Percentiles rank a stretch among this genome's conserved stretches.
Evolutionary conservation across 1,284 basidiomycete genomes (phyloP).

Genomic region (Exobasidium rhododendri): DNA sequence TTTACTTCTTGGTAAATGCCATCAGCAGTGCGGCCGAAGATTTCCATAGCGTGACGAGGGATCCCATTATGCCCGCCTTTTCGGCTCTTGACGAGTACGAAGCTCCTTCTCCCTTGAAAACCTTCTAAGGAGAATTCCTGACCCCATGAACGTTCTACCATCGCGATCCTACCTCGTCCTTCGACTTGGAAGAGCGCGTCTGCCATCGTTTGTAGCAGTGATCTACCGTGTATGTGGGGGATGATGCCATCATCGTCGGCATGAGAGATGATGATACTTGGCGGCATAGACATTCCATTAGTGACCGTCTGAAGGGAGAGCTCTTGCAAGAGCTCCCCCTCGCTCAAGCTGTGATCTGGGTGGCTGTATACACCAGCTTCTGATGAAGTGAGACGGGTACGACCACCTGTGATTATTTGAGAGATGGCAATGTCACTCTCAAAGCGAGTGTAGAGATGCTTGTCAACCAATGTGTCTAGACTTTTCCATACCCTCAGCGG

Average conservation of each 20-base stretch:
- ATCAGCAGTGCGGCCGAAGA: too few relatives aligned
- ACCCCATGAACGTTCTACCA: constrained; percentile 1
- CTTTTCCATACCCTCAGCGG: constrained; percentile 61
- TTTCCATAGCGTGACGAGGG: neutral
- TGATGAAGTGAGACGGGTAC: neutral
- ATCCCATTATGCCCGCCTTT: constrained; percentile 13
- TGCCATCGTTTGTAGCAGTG: constrained; percentile 22
- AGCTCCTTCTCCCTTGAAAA: neutral
- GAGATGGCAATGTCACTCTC: constrained; percentile 9
- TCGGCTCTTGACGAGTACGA: constrained; percentile 4
- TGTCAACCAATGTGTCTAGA: constrained; percentile 2
- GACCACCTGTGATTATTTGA: neutral
- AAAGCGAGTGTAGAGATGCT: constrained; percentile 5
- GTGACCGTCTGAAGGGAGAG: neutral
- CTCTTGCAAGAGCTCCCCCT: neutral
- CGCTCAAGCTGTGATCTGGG: neutral
- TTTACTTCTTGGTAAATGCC: too few relatives aligned
- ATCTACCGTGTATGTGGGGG: constrained; percentile 65
- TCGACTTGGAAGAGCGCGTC: neutral
- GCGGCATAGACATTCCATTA: constrained; percentile 54
- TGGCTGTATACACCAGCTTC: neutral
- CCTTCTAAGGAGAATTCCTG: too few relatives aligned
- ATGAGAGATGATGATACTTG: constrained; percentile 73
- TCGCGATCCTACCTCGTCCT: constrained; percentile 1
- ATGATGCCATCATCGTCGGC: constrained; percentile 78